Conservation (phyloP, 257 asterid species). For the Parsonsia alboflavescens region DNA sequence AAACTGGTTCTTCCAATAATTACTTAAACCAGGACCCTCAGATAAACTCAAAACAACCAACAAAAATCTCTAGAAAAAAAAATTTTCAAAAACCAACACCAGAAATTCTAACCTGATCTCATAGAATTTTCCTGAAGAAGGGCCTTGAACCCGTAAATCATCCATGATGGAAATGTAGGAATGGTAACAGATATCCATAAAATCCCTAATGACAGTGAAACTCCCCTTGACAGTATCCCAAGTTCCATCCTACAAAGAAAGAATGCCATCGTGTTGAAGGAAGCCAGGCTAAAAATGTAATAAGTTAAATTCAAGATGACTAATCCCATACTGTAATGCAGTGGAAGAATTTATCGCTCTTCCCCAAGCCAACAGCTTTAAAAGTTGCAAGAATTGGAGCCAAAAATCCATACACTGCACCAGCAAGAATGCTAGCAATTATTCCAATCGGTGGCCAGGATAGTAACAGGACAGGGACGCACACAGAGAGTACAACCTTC, state of each 20-base stretch:
- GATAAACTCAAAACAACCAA: not conserved
- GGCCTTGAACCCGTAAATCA: slow-evolving; percentile 55
- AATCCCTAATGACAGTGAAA: slow-evolving; percentile 69
- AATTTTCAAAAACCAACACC: slow-evolving; percentile 1
- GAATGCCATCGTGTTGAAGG: slow-evolving; percentile 7
- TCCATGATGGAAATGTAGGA: slow-evolving; percentile 77
- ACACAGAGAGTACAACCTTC: slow-evolving; percentile 55
- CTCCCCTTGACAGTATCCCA: slow-evolving; percentile 63
- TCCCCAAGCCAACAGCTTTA: slow-evolving; percentile 75
- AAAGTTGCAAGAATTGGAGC: slow-evolving; percentile 77
- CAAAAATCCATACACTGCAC: slow-evolving; percentile 78
- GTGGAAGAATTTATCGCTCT: slow-evolving; percentile 55
- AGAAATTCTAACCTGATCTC: slow-evolving; percentile 58
- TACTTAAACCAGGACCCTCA: not conserved
- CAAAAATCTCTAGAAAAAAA: not conserved
- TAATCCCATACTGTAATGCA: slow-evolving; percentile 56
- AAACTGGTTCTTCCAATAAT: not conserved
- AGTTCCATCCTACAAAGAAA: slow-evolving; percentile 73
- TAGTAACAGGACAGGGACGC: slow-evolving; percentile 35
- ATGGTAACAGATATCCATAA: slow-evolving; percentile 59
- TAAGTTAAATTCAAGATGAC: not conserved
- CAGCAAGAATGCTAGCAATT: slow-evolving; percentile 46
- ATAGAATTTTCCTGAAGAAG: slow-evolving; percentile 52
- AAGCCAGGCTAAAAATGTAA: slow-evolving; percentile 4
- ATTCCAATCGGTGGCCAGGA: slow-evolving; percentile 65